Evolutionary conservation across 2,329 filamentous ascomycete genomes (phyloP).

Genomic region (Furcasterigmium furcatum): DNA sequence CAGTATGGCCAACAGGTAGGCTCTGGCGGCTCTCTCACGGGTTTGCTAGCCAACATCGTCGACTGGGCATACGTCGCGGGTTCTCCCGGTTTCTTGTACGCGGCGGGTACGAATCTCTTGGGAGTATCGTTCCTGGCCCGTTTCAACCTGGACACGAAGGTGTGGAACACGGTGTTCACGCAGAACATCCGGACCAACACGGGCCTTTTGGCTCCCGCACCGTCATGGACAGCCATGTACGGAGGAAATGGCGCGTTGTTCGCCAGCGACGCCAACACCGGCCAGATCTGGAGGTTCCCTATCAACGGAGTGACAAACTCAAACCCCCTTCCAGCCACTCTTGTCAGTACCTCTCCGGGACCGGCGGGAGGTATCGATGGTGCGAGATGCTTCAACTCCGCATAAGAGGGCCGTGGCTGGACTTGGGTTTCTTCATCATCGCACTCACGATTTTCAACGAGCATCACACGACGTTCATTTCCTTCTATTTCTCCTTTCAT

Average conservation of each 20-base stretch:
- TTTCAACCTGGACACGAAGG: conserved; percentile 8
- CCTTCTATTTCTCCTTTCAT: too few relatives aligned
- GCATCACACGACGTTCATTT: too few relatives aligned
- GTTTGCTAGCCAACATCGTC: conserved; percentile 2
- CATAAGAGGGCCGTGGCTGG: not conserved
- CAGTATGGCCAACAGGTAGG: conserved; percentile 10
- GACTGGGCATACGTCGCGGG: conserved; percentile 17
- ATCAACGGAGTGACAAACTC: conserved; percentile 1
- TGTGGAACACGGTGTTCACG: conserved; percentile 3
- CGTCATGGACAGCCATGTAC: conserved; percentile 14
- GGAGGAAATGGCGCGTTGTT: conserved; percentile 13
- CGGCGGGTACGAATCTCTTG: conserved; percentile 8
- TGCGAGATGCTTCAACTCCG: conserved; percentile 6
- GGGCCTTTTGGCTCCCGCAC: conserved; percentile 5
- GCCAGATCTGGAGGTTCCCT: conserved; percentile 17
- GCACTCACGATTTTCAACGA: too few relatives aligned
- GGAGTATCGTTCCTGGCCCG: conserved; percentile 8
- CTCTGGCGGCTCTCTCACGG: not conserved
- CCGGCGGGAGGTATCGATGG: conserved; percentile 5
- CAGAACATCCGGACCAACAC: not conserved
- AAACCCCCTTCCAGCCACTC: too few relatives aligned
- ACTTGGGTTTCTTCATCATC: too few relatives aligned
- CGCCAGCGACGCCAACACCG: conserved; percentile 14
- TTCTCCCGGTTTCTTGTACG: conserved; percentile 10
- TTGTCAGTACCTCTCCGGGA: not conserved